Conservation (phyloP, 768 basidiomycete species). For the Ramaria sp. region DNA sequence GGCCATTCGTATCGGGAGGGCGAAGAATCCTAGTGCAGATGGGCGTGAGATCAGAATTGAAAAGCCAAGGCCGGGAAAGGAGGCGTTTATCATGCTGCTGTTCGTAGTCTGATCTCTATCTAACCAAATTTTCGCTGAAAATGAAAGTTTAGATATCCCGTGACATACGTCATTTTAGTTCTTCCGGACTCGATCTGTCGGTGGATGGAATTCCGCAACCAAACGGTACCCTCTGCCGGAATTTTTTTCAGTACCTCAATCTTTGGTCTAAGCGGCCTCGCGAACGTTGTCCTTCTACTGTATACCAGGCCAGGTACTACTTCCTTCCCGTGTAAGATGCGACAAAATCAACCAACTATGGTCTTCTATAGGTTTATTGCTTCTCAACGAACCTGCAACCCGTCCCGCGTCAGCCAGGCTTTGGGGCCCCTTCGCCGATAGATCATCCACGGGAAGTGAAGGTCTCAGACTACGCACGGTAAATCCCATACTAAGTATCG, state of each 20-base stretch:
- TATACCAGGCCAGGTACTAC: conserved; percentile 20
- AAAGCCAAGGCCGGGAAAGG: conserved; percentile 6
- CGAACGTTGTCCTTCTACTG: conserved; percentile 31
- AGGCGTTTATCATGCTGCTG: conserved; percentile 10
- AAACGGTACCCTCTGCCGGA: conserved; percentile 19
- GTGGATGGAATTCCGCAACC: conserved; percentile 24
- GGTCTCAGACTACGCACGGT: too few relatives aligned
- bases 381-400: background rate
- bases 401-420: too few relatives aligned
- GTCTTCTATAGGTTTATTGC: background rate
- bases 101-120: background rate
- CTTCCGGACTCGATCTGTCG: conserved; percentile 31
- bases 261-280: conserved; percentile 29
- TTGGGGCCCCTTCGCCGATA: too few relatives aligned
- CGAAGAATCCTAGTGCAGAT: background rate
- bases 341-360: background rate
- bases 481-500: too few relatives aligned
- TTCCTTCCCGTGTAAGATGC: background rate
- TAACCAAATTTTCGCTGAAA: background rate
- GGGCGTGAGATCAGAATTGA: conserved; percentile 8
- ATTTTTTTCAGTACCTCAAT: conserved; percentile 23
- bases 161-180: conserved; percentile 27
- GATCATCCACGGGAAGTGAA: too few relatives aligned
- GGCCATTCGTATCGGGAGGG: conserved; percentile 16
- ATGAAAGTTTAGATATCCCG: conserved; percentile 25